Conservation (phyloP, 345 rosid genomes). For the Lumnitzera racemosa region DNA sequence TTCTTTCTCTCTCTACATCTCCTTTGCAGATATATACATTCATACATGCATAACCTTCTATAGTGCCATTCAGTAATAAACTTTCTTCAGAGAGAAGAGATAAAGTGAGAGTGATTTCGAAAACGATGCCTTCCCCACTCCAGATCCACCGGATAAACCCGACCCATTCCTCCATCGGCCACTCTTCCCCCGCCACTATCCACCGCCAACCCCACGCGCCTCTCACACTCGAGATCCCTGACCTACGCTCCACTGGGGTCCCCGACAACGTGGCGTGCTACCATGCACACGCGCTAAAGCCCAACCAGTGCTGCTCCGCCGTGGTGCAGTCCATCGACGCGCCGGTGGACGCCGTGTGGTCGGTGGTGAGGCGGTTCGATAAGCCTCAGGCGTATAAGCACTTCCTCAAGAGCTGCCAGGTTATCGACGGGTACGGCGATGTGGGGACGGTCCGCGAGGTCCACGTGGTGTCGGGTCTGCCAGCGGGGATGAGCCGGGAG, state of each 20-base stretch:
- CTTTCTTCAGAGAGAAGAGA: not conserved
- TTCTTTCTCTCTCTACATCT: not conserved
- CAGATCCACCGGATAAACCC: conserved; percentile 49
- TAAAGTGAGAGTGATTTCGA: not conserved
- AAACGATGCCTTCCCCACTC: conserved; percentile 54
- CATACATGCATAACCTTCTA: not conserved
- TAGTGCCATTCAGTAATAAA: not conserved
- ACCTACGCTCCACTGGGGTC: conserved; percentile 26
- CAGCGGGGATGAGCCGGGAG: conserved; percentile 71
- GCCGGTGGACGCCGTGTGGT: conserved; percentile 66
- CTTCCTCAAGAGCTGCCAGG: conserved; percentile 69
- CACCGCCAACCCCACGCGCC: conserved; percentile 22
- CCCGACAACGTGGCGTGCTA: conserved; percentile 48
- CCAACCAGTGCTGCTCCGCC: conserved; percentile 72
- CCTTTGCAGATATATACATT: not conserved
- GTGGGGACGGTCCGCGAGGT: conserved; percentile 77
- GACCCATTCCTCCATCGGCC: conserved; percentile 26
- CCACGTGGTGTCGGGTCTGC: conserved; percentile 84
- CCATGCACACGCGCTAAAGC: conserved; percentile 45
- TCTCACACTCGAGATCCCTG: conserved; percentile 14
- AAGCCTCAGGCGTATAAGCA: conserved; percentile 87
- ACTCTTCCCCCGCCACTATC: conserved; percentile 1
- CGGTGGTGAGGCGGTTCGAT: conserved; percentile 76
- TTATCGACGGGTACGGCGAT: conserved; percentile 64
- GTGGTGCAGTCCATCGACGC: conserved; percentile 54